Base-by-base conservation (phyloP, 768 basidiomycete species). In the Collybia nuda region DNA sequence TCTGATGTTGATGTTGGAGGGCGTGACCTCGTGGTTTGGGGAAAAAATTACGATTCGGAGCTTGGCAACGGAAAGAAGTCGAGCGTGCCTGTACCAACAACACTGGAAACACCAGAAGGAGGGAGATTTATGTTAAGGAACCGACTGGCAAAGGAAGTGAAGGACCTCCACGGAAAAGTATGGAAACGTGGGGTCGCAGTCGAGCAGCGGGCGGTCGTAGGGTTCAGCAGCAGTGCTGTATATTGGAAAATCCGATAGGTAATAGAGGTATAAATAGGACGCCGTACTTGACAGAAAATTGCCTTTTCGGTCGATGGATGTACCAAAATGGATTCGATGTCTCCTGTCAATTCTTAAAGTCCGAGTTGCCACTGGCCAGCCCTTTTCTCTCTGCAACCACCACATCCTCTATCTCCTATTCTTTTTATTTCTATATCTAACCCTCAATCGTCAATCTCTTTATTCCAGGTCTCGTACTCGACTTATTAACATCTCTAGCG, bases 21-120 rank as follows among this genome's bases (percentile, higher is more conserved):
- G 2, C 77, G 81, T 44, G 90, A 92, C 64, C 67, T 92, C 32
- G 65, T 86, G 39, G 78, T 73, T 0, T 92, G 87, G 88, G 90
- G 90, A 2, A 75, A 76, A 50, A 90, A 90, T 57, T 77, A 82
- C 41, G 80, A 85, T 28, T 85, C 79, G 52, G 88, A 92, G 63
- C 75, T 91, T 3, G 90, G 90, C 9, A 88, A 82, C 58, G 88
- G 88, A 32, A 87, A 80, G 62, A 80, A 81, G 55, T 70, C 79
- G 11, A 85, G 82, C 56, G 54, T 81, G 22, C 71, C 81, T 2
- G 62, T 76, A 26, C 88, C 90, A 0, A 71, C 72, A 1, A 68
- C 69, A 21, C 65, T 90, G 41, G 73, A 77, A 45, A 67, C 69
- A 6, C 70, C 72, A 2, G 78, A 79, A 47, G 85, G 80, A 3